These are phyloP conservation scores for Lactifluus hygrophoroides DNA, from an alignment of 768 basidiomycete genomes.

Conservation along the genomic window DNA sequence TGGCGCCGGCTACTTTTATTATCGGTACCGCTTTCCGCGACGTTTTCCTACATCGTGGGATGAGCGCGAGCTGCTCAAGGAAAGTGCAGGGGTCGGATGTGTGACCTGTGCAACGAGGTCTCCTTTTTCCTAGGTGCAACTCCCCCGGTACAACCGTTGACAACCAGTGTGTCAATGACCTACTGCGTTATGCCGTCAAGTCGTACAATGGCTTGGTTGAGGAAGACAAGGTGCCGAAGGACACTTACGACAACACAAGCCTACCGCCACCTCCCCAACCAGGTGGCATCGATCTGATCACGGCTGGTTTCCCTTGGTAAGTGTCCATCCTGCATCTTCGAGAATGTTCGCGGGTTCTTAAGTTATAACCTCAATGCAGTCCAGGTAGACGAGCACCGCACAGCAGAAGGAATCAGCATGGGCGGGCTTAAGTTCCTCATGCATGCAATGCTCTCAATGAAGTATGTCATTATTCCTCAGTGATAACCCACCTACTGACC, in stretches of 20 bases:
- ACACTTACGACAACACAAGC: conserved; percentile 31
- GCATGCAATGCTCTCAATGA: too few species aligned
- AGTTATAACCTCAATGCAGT: conserved; percentile 31
- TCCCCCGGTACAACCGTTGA: conserved; percentile 44
- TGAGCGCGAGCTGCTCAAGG: too few species aligned
- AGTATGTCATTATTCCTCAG: too few species aligned
- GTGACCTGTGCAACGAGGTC: too few species aligned
- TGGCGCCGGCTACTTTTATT: conserved; percentile 44
- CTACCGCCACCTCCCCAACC: too few species aligned
- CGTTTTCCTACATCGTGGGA: too few species aligned
- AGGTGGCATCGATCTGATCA: conserved; percentile 50
- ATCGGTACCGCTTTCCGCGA: too few species aligned
- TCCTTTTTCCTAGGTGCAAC: conserved; percentile 57
- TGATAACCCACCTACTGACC: too few species aligned
- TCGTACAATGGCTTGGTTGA: too few species aligned
- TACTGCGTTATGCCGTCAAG: conserved; percentile 46
- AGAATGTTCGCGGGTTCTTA: conserved; percentile 42
- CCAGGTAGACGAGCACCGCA: conserved; percentile 33
- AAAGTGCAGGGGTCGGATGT: too few species aligned
- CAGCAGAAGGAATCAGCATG: conserved; percentile 55
- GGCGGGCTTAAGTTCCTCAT: conserved; percentile 75
- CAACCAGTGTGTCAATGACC: conserved; percentile 63
- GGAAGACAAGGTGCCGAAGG: too few species aligned
- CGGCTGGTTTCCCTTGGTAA: conserved; percentile 73
- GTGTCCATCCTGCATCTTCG: conserved; percentile 32